Evolutionary conservation across 495 filamentous ascomycete genomes (phyloP).

Genomic region (Annulohypoxylon bovei): DNA sequence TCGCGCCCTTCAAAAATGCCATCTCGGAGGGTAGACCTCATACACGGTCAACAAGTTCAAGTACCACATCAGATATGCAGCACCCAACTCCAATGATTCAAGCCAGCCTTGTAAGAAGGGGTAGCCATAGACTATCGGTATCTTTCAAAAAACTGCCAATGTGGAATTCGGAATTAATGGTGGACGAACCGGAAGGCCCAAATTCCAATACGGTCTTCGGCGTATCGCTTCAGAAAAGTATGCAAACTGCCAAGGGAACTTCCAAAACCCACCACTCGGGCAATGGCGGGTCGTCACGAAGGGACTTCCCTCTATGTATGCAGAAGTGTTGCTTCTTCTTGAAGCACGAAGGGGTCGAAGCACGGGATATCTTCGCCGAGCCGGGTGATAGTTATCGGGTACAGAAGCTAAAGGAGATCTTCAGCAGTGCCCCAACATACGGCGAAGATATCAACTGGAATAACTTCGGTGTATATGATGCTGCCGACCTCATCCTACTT

Average conservation of each 20-base stretch:
- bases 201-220: constrained; percentile 50
- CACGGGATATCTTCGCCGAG: constrained; percentile 52
- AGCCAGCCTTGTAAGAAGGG: constrained; percentile 46
- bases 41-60: constrained; percentile 38
- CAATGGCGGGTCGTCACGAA: constrained; percentile 49
- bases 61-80: constrained; percentile 10
- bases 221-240: constrained; percentile 49
- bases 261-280: constrained; percentile 51
- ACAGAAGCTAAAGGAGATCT: constrained; percentile 48
- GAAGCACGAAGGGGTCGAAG: constrained; percentile 47
- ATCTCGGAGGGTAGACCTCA: constrained; percentile 35
- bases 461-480: constrained; percentile 53
- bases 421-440: constrained; percentile 50
- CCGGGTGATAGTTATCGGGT: constrained; percentile 48
- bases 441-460: constrained; percentile 52
- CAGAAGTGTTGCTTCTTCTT: constrained; percentile 57
- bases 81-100: constrained; percentile 40
- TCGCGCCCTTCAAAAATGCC: constrained; percentile 39
- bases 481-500: constrained; percentile 52
- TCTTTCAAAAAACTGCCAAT: constrained; percentile 45
- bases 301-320: constrained; percentile 55
- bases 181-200: constrained; percentile 21
- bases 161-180: constrained; percentile 30
- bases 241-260: constrained; percentile 52
- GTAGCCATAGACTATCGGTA: constrained; percentile 48